phyloP scores from a whole-genome alignment of 148 eudicot species.

The Amaranthus hypochondriacus region DNA sequence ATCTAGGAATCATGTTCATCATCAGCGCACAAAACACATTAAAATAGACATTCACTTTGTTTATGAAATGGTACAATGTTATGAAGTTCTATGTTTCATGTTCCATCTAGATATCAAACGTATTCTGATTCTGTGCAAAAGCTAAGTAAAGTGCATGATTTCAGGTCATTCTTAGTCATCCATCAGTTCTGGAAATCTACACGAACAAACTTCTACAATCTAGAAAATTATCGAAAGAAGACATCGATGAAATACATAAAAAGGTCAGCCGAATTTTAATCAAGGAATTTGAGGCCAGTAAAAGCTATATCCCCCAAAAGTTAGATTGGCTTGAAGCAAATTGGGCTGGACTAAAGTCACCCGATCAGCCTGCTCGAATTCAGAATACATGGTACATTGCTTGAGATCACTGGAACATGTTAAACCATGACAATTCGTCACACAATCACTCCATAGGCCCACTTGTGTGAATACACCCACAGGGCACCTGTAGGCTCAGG shows the following conservation, averaged over 20 bases:
- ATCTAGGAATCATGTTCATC: no score
- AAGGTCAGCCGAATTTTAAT: conserved; percentile 70
- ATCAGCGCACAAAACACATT: neutral
- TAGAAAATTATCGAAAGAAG: conserved; percentile 65
- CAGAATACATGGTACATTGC: conserved; percentile 70
- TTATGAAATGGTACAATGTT: no score
- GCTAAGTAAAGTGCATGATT: neutral
- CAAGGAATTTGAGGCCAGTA: conserved; percentile 84
- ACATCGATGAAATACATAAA: conserved; percentile 53
- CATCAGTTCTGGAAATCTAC: conserved; percentile 73
- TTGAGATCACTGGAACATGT: no score
- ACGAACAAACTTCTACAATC: conserved; percentile 64
- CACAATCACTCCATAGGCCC: no score
- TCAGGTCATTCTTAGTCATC: conserved; percentile 74
- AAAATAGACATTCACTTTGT: neutral
- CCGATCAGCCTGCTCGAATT: conserved; percentile 74
- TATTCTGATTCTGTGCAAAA: no score
- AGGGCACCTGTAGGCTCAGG: no score
- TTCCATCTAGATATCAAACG: no score
- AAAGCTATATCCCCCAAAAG: conserved; percentile 58
- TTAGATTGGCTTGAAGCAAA: conserved; percentile 93
- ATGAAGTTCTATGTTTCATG: no score
- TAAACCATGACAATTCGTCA: no score
- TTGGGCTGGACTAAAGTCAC: conserved; percentile 89
- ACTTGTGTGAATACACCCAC: no score